Conservation (phyloP, 2,329 filamentous ascomycete species). For the Sclerotinia spermophila region DNA sequence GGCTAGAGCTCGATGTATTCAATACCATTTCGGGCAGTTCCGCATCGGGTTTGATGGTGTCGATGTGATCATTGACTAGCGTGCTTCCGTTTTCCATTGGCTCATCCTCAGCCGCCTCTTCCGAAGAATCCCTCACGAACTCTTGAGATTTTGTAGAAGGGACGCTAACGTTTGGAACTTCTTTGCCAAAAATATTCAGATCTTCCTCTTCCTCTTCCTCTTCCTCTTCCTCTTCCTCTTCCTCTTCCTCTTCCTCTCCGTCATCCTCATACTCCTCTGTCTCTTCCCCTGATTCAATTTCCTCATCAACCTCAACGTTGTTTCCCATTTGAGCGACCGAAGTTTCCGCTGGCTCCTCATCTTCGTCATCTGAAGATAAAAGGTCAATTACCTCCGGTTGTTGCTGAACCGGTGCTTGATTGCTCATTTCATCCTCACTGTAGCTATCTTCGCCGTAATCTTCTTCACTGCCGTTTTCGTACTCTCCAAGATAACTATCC, state of each 20-base stretch:
- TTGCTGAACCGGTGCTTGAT: constrained; percentile 23
- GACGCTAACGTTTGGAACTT: background rate
- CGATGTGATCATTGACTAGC: background rate
- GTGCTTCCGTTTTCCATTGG: background rate
- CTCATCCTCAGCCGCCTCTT: background rate
- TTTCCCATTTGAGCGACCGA: constrained; percentile 2
- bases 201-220: constrained; percentile 9
- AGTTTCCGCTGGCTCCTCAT: background rate
- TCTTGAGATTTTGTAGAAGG: background rate
- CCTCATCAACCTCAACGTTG: constrained; percentile 16
- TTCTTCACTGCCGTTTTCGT: constrained; percentile 15
- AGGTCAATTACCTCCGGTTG: constrained; percentile 35
- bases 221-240: constrained; percentile 13
- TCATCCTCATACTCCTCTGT: background rate
- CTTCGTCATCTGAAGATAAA: constrained; percentile 34
- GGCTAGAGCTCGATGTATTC: background rate
- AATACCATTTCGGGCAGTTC: background rate
- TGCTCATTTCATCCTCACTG: constrained; percentile 30
- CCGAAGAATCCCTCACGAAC: constrained; percentile 1
- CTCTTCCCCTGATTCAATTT: constrained; percentile 19
- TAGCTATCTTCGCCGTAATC: constrained; percentile 26
- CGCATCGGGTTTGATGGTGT: background rate
- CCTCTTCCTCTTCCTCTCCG: constrained; percentile 22
- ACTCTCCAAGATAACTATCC: background rate
- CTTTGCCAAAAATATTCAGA: background rate